Evolutionary conservation across 805 yeast genomes (phyloP), one percentile per base, ranked within the genome.

Genomic region (Candida silvicultrix): DNA sequence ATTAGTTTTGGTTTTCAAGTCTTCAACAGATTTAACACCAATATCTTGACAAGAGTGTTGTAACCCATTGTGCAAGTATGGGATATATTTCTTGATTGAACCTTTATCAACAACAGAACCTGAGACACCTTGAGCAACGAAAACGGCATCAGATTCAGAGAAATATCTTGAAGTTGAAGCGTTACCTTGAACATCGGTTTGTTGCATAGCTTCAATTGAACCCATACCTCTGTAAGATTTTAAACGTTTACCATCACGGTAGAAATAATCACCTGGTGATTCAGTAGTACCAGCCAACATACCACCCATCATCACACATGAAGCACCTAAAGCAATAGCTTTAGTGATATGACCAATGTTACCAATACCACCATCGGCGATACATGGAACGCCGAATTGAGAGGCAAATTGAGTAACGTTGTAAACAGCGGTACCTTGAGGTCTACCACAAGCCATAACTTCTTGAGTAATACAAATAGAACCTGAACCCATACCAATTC

Each of bases 401-500:
- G 83, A 84, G 56, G 98, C 95, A 65, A 94, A 90, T 74, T 92
- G 90, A 54, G 94, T 78, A 46, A 94, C 99, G 56, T 81, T 84
- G 78, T 80, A 90, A 45, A 94, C 98, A 50, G 99, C 99, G 56
- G 98, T 89, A 73, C 98, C 99, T 77, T 94, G 99, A 51, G 99
- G 99, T 79, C 99, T 89, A 73, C 99, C 99, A 74, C 97, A 95
- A 44, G 99, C 99, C 99, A 94, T 94, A 50, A 94, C 99, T 75
- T 94, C 99, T 75, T 94, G 99, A 45, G 99, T 94, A 67, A 94
- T 94, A 80, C 99, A 94, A 67, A 95, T 95, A 52, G 97, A 89
- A 63, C 99, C 99, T 31, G 98, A 88, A 66, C 99, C 99, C 99
- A 94, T 94, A 74, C 99, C 99, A 58, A 94, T 92, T 80, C 98